Conservation (phyloP, 2,329 filamentous ascomycete genomes). For the Sphaerulina musiva region DNA sequence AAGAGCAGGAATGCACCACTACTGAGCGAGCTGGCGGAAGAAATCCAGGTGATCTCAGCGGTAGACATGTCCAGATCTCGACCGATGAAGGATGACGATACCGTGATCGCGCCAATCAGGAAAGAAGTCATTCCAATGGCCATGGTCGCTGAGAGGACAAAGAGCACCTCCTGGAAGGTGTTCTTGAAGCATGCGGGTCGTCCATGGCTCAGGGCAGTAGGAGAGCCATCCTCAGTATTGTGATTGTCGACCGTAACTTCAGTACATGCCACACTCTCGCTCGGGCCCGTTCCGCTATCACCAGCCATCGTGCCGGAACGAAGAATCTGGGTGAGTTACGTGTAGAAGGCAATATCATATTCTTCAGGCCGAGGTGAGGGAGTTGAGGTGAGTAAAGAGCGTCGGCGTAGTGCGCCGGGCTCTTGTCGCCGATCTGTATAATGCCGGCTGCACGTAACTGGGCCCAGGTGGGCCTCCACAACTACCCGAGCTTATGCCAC, state of each 20-base stretch:
- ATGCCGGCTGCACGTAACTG: too few relatives aligned
- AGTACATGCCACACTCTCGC: not conserved
- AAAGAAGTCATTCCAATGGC: slow-evolving; percentile 59
- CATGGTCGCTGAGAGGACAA: slow-evolving; percentile 61
- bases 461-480: too few relatives aligned
- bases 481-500: too few relatives aligned
- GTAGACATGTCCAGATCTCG: slow-evolving; percentile 56
- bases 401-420: too few relatives aligned
- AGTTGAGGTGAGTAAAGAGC: not conserved
- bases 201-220: slow-evolving; percentile 17
- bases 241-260: not conserved
- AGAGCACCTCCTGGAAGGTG: slow-evolving; percentile 57
- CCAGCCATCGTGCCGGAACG: not conserved
- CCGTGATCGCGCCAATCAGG: slow-evolving; percentile 52
- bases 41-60: slow-evolving; percentile 62
- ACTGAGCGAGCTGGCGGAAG: slow-evolving; percentile 55
- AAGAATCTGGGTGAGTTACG: not conserved
- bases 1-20: slow-evolving; percentile 60
- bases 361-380: not conserved
- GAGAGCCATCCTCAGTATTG: slow-evolving; percentile 1
- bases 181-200: slow-evolving; percentile 57
- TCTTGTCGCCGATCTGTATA: too few relatives aligned
- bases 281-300: not conserved
- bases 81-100: slow-evolving; percentile 55
- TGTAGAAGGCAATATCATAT: not conserved